Evolutionary conservation across 2,329 filamentous ascomycete genomes (phyloP).

Genomic region (Aspergillus hortae): DNA sequence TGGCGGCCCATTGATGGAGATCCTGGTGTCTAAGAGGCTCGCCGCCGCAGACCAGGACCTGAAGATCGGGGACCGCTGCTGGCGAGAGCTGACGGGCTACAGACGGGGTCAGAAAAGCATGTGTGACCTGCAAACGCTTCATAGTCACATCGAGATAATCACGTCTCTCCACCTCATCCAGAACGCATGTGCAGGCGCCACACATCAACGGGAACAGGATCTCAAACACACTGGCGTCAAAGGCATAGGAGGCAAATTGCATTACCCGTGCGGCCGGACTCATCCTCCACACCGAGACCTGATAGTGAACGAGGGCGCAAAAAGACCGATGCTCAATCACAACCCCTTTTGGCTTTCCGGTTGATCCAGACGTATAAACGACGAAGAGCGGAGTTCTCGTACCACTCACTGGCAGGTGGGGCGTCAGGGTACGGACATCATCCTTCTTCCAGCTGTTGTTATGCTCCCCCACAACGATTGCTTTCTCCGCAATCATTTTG

Average conservation of each 20-base stretch:
- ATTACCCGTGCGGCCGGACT: slow-evolving; percentile 18
- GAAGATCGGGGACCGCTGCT: neutral
- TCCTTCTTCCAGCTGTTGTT: neutral
- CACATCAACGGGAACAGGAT: slow-evolving; percentile 28
- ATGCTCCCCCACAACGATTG: too few relatives aligned
- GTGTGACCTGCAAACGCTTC: slow-evolving; percentile 16
- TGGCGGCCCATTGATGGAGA: slow-evolving; percentile 12
- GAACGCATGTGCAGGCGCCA: slow-evolving; percentile 46
- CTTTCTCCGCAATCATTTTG: too few relatives aligned
- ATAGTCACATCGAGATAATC: slow-evolving; percentile 34
- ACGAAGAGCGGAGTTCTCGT: neutral
- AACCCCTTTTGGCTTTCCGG: neutral
- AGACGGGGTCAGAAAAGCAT: neutral
- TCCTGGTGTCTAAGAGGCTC: slow-evolving; percentile 27
- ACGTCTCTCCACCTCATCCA: slow-evolving; percentile 34
- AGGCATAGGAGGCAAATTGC: slow-evolving; percentile 44
- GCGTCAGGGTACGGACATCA: too few relatives aligned
- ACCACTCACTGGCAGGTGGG: too few relatives aligned
- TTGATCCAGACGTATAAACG: neutral
- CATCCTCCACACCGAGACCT: slow-evolving; percentile 12
- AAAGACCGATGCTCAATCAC: neutral
- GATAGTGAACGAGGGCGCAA: neutral
- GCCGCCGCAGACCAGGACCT: slow-evolving; percentile 31
- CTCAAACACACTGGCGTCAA: slow-evolving; percentile 42
- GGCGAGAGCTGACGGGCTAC: neutral